These are phyloP conservation scores for Leonotis leonurus DNA, from an alignment of 257 asterid genomes.

Conservation along the genomic window DNA sequence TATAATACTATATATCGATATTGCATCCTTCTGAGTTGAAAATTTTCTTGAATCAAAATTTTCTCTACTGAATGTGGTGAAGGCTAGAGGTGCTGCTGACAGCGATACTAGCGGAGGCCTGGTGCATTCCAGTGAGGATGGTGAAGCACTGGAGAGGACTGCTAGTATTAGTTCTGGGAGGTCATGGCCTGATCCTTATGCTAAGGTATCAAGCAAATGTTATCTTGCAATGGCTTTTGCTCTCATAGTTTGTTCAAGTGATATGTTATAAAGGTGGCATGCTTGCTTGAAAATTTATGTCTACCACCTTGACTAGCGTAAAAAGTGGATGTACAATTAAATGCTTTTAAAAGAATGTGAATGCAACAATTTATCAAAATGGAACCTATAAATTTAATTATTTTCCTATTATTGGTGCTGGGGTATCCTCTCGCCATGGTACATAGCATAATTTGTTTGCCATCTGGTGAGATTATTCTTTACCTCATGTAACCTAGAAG, in stretches of 20 bases:
- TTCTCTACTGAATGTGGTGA: constrained; percentile 20
- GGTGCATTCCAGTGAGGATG: constrained; percentile 38
- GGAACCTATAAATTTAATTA: neutral
- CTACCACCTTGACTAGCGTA: neutral
- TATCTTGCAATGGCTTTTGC: neutral
- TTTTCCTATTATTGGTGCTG: neutral
- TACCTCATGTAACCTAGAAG: neutral
- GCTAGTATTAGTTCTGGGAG: constrained; percentile 47
- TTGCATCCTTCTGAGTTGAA: no score
- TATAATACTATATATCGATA: no score
- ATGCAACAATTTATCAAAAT: neutral
- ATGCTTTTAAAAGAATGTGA: no score
- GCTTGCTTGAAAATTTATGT: neutral
- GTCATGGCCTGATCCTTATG: constrained; percentile 46
- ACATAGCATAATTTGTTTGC: neutral
- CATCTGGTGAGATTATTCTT: no score
- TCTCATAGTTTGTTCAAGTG: neutral
- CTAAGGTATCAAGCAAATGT: constrained; percentile 36
- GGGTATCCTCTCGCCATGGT: neutral
- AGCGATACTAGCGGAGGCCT: constrained; percentile 30
- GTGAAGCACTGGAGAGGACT: constrained; percentile 48
- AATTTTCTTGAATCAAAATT: neutral
- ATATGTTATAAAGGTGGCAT: neutral
- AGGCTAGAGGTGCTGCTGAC: constrained; percentile 53
- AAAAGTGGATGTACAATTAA: no score